Base-by-base conservation (phyloP, 768 basidiomycete species). In the Tulasnella sp. region DNA sequence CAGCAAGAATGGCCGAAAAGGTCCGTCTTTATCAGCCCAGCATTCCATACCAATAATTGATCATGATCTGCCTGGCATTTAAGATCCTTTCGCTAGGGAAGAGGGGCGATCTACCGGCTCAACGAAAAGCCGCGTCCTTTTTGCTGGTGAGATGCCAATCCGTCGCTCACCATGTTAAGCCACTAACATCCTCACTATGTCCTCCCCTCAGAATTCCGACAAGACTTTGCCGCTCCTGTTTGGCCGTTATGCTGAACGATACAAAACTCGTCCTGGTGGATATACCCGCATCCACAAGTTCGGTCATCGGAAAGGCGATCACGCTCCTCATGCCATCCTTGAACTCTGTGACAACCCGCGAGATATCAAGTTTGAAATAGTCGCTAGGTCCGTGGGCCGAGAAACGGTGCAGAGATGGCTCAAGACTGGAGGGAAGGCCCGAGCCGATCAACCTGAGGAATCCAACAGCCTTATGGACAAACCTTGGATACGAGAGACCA, bases 221-320 rank as follows among this genome's bases (percentile, higher is more conserved):
- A 71, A 72, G 34, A 75, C 88, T 41, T 71, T 93, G 24, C 81
- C 85, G n/a, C 94, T 90, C 69, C 75, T 99, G 19, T 95, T 96
- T 70, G 77, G 76, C 9, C 79, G 82, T 1, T 84, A 95, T 56
- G 82, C 91, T 0, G 68, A 80, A 63, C 86, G 96, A 48, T 99
- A 97, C 71, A 77, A 81, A 0, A 65, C 76, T 15, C 81, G 96
- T 2, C 84, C 85, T 2, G 96, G 96, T 1, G 96, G 96, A 8
- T 99, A 97, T 74, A 98, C 95, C 4, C 84, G 96, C 23, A 85
- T 98, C 62, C 84, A 91, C 70, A 90, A 85, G 70, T 88, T 84
- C 64, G 95, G 94, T n/a, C 81, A 86, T 69, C 82, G 95, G 4
- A 77, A 74, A 58, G 93, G 94, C 13, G 96, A 99, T 75, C 89